Percentiles rank a stretch among this genome's conserved stretches.
These are phyloP conservation scores for Vachellia pachyceras DNA, from an alignment of 306 rosid species.

Conservation along the genomic window DNA sequence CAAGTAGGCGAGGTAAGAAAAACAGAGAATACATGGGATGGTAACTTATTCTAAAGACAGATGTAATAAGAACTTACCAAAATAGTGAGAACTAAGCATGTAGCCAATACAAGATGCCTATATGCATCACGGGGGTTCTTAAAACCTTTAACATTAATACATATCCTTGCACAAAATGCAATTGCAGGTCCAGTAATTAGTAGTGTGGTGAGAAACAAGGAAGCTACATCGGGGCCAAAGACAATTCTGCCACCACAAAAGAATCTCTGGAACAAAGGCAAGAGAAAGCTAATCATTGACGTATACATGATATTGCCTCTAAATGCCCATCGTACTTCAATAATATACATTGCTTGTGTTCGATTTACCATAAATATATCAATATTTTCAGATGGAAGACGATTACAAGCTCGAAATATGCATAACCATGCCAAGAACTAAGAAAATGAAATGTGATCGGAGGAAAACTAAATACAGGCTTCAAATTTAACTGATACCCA, in stretches of 20 bases:
- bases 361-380: not conserved
- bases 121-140: not conserved
- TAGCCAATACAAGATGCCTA: conserved; percentile 66
- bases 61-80: conserved; percentile 61
- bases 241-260: no score
- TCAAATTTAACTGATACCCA: conserved; percentile 1
- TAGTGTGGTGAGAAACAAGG: conserved; percentile 68
- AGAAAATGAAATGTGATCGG: conserved; percentile 18
- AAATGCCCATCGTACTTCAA: conserved; percentile 25
- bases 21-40: conserved; percentile 3
- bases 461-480: not conserved
- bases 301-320: not conserved
- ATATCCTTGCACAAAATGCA: conserved; percentile 69
- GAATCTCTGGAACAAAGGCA: no score
- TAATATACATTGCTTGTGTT: no score
- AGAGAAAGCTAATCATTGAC: not conserved
- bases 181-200: conserved; percentile 78
- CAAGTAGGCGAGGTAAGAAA: not conserved
- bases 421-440: conserved; percentile 19
- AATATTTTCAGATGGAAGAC: not conserved
- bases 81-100: conserved; percentile 57
- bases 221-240: conserved; percentile 65
- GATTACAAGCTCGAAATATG: conserved; percentile 12
- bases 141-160: conserved; percentile 40
- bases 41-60: conserved; percentile 11